phyloP scores from a whole-genome alignment of 2,329 filamentous ascomycete species.

The Paracorniculantispora psalliotae region DNA sequence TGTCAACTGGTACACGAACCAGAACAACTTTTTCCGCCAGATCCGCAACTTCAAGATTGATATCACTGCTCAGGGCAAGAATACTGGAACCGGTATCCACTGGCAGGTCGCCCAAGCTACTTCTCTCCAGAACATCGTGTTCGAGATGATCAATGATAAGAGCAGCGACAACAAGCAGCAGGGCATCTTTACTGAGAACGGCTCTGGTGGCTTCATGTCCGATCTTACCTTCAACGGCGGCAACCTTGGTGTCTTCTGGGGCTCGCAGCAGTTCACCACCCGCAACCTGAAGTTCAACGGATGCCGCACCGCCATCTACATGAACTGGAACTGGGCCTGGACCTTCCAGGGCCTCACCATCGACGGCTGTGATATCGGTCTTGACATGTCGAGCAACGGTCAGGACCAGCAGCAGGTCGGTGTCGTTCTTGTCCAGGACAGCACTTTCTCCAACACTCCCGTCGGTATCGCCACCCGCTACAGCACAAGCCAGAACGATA shows the following conservation, averaged over 20 bases:
- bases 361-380: slow-evolving; percentile 67
- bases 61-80: slow-evolving; percentile 58
- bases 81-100: slow-evolving; percentile 66
- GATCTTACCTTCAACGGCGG: slow-evolving; percentile 83
- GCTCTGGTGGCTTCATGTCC: slow-evolving; percentile 77
- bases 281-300: slow-evolving; percentile 78
- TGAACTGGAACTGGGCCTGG: slow-evolving; percentile 93
- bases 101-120: slow-evolving; percentile 85
- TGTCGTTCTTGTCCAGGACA: slow-evolving; percentile 79
- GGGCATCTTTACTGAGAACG: slow-evolving; percentile 82
- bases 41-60: slow-evolving; percentile 80
- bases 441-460: slow-evolving; percentile 67
- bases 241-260: slow-evolving; percentile 70
- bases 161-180: slow-evolving; percentile 62
- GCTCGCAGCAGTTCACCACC: slow-evolving; percentile 83
- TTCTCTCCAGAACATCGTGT: slow-evolving; percentile 73
- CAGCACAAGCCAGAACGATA: slow-evolving; percentile 53
- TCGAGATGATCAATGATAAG: slow-evolving; percentile 69
- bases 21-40: slow-evolving; percentile 80
- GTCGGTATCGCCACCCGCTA: slow-evolving; percentile 70
- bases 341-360: slow-evolving; percentile 71
- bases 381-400: slow-evolving; percentile 70
- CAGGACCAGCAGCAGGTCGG: slow-evolving; percentile 69
- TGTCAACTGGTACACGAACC: slow-evolving; percentile 72
- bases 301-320: slow-evolving; percentile 77